Evolutionary conservation across 129 eudicot species (phyloP).

Genomic region (Flaveria linearis): DNA sequence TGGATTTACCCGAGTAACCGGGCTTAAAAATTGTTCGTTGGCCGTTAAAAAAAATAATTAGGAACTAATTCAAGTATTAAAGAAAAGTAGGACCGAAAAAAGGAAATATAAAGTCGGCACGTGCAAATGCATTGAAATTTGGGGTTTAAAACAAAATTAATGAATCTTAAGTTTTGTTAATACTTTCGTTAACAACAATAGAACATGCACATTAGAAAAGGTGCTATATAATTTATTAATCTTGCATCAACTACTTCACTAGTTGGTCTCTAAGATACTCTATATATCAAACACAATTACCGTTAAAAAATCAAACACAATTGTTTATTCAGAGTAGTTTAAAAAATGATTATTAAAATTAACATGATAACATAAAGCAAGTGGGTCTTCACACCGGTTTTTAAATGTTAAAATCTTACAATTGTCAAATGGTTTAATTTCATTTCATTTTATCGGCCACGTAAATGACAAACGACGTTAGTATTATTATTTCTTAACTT

Average conservation of each 20-base stretch:
- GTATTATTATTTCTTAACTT: too few relatives aligned
- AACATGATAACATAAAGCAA: too few relatives aligned
- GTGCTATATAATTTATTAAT: not conserved
- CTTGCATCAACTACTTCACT: slow-evolving; percentile 11
- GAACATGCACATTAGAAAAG: slow-evolving; percentile 24
- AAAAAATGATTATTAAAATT: not conserved
- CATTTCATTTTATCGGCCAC: too few relatives aligned
- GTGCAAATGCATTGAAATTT: slow-evolving; percentile 24
- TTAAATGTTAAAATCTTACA: too few relatives aligned
- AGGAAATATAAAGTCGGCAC: slow-evolving; percentile 1
- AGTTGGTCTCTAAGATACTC: slow-evolving; percentile 20
- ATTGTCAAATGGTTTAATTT: too few relatives aligned
- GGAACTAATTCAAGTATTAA: not conserved
- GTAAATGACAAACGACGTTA: too few relatives aligned
- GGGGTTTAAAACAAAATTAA: slow-evolving; percentile 10
- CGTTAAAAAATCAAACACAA: not conserved
- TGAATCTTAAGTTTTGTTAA: slow-evolving; percentile 7
- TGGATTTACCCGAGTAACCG: too few relatives aligned
- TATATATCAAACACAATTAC: not conserved
- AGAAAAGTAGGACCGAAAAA: not conserved
- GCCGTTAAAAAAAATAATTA: not conserved
- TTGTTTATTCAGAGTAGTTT: not conserved
- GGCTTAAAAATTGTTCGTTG: too few relatives aligned
- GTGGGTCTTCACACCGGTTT: too few relatives aligned
- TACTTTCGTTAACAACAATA: not conserved